A percentile compares a stretch with the other conserved stretches of the same genome.
These are phyloP conservation scores for Cladochytrium replicatum DNA, from an alignment of 192 early-diverging fungal species.

Conservation along the genomic window DNA sequence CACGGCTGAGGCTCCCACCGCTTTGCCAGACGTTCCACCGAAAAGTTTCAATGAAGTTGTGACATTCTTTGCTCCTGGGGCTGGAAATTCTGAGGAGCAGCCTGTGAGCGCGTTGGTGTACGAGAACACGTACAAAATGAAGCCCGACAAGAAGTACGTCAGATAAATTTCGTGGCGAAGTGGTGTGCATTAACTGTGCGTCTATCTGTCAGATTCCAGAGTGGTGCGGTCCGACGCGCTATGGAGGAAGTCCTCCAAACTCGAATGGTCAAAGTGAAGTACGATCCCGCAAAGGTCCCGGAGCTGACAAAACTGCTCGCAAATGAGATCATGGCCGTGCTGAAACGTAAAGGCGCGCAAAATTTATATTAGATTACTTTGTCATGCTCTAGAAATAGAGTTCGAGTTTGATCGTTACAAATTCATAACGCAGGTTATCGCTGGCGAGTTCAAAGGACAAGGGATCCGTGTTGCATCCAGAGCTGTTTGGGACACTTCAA, in stretches of 20 bases:
- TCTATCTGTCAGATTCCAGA: slow-evolving; percentile 22
- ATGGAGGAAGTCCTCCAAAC: slow-evolving; percentile 31
- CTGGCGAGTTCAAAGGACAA: slow-evolving; percentile 53
- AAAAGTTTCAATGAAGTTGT: no score
- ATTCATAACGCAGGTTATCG: slow-evolving; percentile 42
- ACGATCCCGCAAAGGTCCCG: slow-evolving; percentile 38
- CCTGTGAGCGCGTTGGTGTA: slow-evolving; percentile 35
- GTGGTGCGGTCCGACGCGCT: slow-evolving; percentile 20
- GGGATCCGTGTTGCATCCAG: slow-evolving; percentile 43
- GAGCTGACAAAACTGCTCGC: slow-evolving; percentile 32
- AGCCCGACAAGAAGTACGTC: slow-evolving; percentile 41
- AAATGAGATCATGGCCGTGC: slow-evolving; percentile 41
- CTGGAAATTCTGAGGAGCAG: no score
- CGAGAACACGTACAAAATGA: slow-evolving; percentile 50
- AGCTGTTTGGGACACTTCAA: slow-evolving; percentile 43
- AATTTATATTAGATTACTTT: not conserved
- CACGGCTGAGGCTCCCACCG: no score
- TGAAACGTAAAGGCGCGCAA: slow-evolving; percentile 38
- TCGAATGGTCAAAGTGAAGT: slow-evolving; percentile 38
- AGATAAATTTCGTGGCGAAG: not conserved
- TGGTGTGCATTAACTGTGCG: not conserved
- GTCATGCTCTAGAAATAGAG: slow-evolving; percentile 24
- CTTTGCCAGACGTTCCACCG: no score
- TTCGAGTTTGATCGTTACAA: slow-evolving; percentile 48
- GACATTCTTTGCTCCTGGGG: no score